Evolutionary conservation across 768 basidiomycete genomes (phyloP).

Genomic region (Phlegmacium glaucopus): DNA sequence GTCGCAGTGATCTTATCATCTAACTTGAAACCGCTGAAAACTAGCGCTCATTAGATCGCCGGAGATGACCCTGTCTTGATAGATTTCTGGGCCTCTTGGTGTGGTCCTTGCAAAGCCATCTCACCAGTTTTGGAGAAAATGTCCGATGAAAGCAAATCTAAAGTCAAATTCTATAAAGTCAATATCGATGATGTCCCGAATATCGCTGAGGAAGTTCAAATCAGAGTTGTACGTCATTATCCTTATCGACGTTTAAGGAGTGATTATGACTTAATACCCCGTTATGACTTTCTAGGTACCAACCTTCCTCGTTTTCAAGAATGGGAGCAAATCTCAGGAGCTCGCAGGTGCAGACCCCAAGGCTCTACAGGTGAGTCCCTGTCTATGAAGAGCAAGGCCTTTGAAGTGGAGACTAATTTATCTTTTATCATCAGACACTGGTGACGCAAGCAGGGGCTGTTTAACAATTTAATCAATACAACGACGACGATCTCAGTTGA

Average conservation of each 20-base stretch:
- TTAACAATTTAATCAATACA: too few species aligned
- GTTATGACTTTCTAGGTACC: slow-evolving; percentile 32
- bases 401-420: too few species aligned
- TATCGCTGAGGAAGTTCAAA: slow-evolving; percentile 54
- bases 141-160: slow-evolving; percentile 29
- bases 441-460: too few species aligned
- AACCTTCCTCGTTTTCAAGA: slow-evolving; percentile 36
- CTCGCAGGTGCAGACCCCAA: slow-evolving; percentile 48
- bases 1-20: slow-evolving; percentile 16
- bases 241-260: neutral
- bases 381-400: too few species aligned
- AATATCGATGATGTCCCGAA: slow-evolving; percentile 60
- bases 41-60: slow-evolving; percentile 36
- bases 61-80: slow-evolving; percentile 46
- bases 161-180: slow-evolving; percentile 66
- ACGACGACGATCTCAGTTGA: too few species aligned
- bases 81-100: slow-evolving; percentile 81
- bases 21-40: neutral
- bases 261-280: neutral
- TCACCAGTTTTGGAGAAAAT: slow-evolving; percentile 62
- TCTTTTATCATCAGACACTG: too few species aligned
- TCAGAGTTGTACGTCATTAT: slow-evolving; percentile 52
- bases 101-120: slow-evolving; percentile 66
- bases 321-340: slow-evolving; percentile 30
- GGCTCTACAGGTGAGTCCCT: slow-evolving; percentile 34